Base-by-base conservation (phyloP, 208 protist genomes). In the Trypanosoma cruzi region DNA sequence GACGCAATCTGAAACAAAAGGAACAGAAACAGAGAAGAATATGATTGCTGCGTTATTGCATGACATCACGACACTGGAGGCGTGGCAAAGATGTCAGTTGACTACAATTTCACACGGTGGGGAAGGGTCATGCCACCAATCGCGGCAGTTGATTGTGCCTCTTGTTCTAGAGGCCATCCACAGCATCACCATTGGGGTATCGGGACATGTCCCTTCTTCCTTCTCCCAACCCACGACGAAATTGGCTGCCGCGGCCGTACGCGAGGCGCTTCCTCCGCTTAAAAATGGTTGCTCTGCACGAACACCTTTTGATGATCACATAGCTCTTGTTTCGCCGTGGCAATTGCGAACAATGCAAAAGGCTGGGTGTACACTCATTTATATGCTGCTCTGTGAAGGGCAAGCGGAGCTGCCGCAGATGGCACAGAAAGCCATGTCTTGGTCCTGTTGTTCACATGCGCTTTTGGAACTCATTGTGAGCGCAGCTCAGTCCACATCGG, bases 351-450 rank as follows among this genome's bases (percentile, higher is more conserved):
- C 75, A 3, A 65, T 87, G 67, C 86, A 92, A 57, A 53, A 85
- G 40, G 73, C 77, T 18, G 80, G 74, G 0, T 80, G 76, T 37
- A 68, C 73, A 3, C 64, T 89, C 31, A 44, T 89, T 14, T 82
- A 80, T 55, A 64, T 85, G 31, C 56, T 74, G 18, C 68, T 92
- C 16, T 88, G 82, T 65, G 86, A 92, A 64, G 84, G 80, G 16
- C 42, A 48, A 1, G 44, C 54, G 20, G 42, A 55, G 14, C 20
- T 62, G 34, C 59, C 59, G 52, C 50, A 64, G 31, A 58, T 59
- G 55, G 26, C 55, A 22, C 44, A 34, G 16, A 31, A 66, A 29
- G 7, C 29, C 32, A 71, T 76, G 64, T 63, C 71, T 20, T 76
- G 64, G 64, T 61, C 18, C 13, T 64, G 28, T 20, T 71, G 64